These are phyloP conservation scores for Pilaira anomala DNA, from an alignment of 192 early-diverging fungal species.

Conservation along the genomic window DNA sequence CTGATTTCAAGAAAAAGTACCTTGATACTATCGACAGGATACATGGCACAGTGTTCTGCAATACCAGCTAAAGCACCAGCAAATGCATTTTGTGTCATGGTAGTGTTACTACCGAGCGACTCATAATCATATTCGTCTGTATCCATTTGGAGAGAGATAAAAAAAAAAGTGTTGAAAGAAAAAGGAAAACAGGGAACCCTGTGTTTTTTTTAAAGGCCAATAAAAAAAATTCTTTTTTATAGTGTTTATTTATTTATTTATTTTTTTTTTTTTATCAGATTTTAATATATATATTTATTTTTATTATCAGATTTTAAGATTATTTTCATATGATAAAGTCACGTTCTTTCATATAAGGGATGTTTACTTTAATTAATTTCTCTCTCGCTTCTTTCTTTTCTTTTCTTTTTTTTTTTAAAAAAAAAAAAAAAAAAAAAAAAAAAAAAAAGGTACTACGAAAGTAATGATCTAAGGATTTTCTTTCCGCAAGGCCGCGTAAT, in stretches of 20 bases:
- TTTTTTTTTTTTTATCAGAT: background rate
- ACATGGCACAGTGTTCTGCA: conserved; percentile 94
- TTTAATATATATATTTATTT: too few species aligned
- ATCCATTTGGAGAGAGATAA: background rate
- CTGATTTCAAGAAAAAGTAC: conserved; percentile 37
- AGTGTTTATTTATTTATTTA: background rate
- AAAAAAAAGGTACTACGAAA: too few species aligned
- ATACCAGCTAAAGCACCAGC: conserved; percentile 97
- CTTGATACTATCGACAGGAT: conserved; percentile 93
- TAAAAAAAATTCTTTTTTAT: conserved; percentile 2
- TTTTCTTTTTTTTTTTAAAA: too few species aligned
- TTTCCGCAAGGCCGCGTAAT: too few species aligned
- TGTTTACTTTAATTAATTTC: too few species aligned
- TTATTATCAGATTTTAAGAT: background rate
- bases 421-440: too few species aligned
- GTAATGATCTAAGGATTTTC: too few species aligned
- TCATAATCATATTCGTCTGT: conserved; percentile 85
- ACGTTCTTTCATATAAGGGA: too few species aligned
- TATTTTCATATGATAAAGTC: background rate
- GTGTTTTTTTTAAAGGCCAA: background rate
- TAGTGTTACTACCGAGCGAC: conserved; percentile 78
- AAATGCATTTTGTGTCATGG: conserved; percentile 76
- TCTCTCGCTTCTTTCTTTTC: too few species aligned
- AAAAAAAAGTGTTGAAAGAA: background rate
- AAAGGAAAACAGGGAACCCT: background rate